phyloP scores from a whole-genome alignment of 2,329 filamentous ascomycete species.

The Lasiodiplodia sp. region DNA sequence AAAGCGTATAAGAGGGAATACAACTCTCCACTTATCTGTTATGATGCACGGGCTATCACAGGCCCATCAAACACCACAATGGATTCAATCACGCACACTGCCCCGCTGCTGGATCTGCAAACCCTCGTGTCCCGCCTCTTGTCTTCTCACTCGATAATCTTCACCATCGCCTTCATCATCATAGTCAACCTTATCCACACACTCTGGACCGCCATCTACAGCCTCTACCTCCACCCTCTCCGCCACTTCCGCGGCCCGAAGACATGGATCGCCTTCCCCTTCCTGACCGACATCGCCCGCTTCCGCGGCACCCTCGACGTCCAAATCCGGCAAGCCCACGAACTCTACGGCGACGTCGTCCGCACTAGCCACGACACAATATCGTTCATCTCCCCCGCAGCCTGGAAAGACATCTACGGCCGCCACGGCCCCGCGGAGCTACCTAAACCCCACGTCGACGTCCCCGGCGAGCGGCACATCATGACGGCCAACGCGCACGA shows the following conservation, averaged over 20 bases:
- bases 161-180: too few species aligned
- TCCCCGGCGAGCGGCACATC: background rate
- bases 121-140: too few species aligned
- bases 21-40: too few species aligned
- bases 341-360: slow-evolving; percentile 22
- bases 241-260: slow-evolving; percentile 28
- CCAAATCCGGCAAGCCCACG: background rate
- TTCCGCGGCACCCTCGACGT: background rate
- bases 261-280: background rate
- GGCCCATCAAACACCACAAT: too few species aligned
- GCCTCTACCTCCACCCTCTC: slow-evolving; percentile 23
- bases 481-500: slow-evolving; percentile 20
- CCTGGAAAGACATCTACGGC: slow-evolving; percentile 31
- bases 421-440: slow-evolving; percentile 21
- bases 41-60: too few species aligned
- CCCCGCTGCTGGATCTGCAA: too few species aligned
- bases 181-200: too few species aligned
- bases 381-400: slow-evolving; percentile 10
- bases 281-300: background rate
- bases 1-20: too few species aligned
- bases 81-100: too few species aligned
- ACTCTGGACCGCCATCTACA: slow-evolving; percentile 2
- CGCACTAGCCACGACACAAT: slow-evolving; percentile 16
- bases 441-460: background rate
- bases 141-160: too few species aligned